Base-by-base conservation (phyloP, 225 moss, liverwort and hornwort species). In the Physcomitrellopsis africana region DNA sequence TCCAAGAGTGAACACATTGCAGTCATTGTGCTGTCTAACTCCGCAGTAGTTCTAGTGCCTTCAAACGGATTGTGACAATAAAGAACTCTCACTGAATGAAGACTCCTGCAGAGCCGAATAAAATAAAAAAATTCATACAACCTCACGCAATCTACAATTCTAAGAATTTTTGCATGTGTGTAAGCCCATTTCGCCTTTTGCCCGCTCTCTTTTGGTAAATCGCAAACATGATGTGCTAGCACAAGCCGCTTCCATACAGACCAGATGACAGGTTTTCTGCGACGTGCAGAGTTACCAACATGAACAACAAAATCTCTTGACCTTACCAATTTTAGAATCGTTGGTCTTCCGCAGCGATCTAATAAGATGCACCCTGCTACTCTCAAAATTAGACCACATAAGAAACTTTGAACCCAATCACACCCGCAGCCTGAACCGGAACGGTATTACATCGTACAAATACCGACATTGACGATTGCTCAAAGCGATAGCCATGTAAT, bases 1-100 rank as follows among this genome's bases (percentile, higher is more conserved):
- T 37, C 17, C 57, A 58, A 10, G 32, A 48, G 32, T 55, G 49
- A 43, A 54, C 23, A 54, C 32, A 37, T 37, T 2, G 1, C 32
- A 37, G 32, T 1, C 44, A 12, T 44, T 65, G 55, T n/a, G 44
- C 26, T 55, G 12, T 44, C 43, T 55, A 44, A 63, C 42, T 41
- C 63, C 14, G 52, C 20, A 5, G 22, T 37, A 37, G 49, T 43
- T 47, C 23, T 11, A 46, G 46, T 72, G 68, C 68, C 72, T 68
- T 72, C 63, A 68, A 59, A 24, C 51, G 37, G 12, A 70, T 69
- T 13, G 32, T 7, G 16, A 44, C 43, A 54, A 29, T 24, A 5
- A 37, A 7, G 7, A 37, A 37, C 16, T 54, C 9, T 12, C 4
- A 37, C 32, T 26, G 52, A 68, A 56, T 17, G 10, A 13, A 63